Conservation (phyloP, 176 grass and related monocot species). For the Carex littledalei region DNA sequence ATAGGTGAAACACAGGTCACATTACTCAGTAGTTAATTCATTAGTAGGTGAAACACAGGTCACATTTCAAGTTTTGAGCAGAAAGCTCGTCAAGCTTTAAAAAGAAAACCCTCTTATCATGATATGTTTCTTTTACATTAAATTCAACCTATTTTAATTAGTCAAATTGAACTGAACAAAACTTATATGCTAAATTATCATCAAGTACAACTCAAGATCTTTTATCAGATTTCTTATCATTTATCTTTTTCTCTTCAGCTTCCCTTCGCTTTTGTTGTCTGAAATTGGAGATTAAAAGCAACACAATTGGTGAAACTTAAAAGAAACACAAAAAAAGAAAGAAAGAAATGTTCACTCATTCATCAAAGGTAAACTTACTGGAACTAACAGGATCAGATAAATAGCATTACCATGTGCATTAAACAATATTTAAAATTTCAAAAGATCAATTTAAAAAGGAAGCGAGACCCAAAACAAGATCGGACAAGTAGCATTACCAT, state of each 20-base stretch:
- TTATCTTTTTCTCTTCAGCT: constrained; percentile 59
- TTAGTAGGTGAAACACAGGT: neutral
- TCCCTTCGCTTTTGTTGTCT: constrained; percentile 77
- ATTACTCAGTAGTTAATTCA: no score
- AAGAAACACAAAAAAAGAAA: neutral
- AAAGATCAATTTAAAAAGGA: no score
- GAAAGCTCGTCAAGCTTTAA: neutral
- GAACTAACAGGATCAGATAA: neutral
- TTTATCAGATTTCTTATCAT: constrained; percentile 64
- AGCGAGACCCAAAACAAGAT: neutral
- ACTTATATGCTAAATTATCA: neutral
- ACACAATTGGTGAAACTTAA: neutral
- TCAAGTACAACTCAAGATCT: constrained; percentile 42
- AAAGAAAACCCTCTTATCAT: neutral
- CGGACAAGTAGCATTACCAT: neutral
- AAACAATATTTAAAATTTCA: neutral
- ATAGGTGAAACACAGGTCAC: neutral
- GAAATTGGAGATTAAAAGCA: constrained; percentile 22
- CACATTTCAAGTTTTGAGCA: neutral
- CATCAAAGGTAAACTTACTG: neutral
- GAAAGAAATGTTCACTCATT: neutral
- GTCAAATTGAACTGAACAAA: neutral
- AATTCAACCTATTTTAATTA: neutral
- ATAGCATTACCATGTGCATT: neutral
- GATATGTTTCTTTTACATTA: neutral